A percentile compares a stretch with the other conserved stretches of the same genome.
phyloP scores from a whole-genome alignment of 2,329 filamentous ascomycete species.

The Aspergillus sp. region DNA sequence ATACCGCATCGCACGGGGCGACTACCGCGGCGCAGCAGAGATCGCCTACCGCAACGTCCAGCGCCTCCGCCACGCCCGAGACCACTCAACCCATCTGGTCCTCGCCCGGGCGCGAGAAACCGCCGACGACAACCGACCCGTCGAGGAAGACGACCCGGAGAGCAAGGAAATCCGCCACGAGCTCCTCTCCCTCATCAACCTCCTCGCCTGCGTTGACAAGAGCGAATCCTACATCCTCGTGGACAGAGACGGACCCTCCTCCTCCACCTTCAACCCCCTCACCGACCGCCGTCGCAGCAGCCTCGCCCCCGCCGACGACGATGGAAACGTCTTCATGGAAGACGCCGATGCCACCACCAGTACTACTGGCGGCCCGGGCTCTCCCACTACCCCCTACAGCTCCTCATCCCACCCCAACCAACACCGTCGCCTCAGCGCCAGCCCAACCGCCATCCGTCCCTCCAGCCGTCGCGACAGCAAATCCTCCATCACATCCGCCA shows the following conservation, averaged over 20 bases:
- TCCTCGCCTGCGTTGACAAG: slow-evolving; percentile 78
- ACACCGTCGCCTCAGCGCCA: slow-evolving; percentile 25
- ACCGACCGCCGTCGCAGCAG: slow-evolving; percentile 48
- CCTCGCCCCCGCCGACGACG: slow-evolving; percentile 37
- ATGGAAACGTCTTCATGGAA: slow-evolving; percentile 43
- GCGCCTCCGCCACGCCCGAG: slow-evolving; percentile 46
- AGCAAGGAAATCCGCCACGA: slow-evolving; percentile 63
- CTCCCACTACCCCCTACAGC: slow-evolving; percentile 20
- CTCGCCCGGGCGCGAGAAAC: slow-evolving; percentile 40
- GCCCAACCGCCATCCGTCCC: slow-evolving; percentile 24
- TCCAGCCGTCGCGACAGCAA: slow-evolving; percentile 24
- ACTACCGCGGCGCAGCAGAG: slow-evolving; percentile 77
- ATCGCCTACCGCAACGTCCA: slow-evolving; percentile 59
- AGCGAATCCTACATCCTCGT: slow-evolving; percentile 75
- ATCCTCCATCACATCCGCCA: slow-evolving; percentile 19
- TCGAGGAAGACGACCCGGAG: slow-evolving; percentile 47
- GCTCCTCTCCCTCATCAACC: slow-evolving; percentile 90
- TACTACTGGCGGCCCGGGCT: slow-evolving; percentile 9
- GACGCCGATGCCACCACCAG: slow-evolving; percentile 26
- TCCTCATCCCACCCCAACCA: not conserved
- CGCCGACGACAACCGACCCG: slow-evolving; percentile 28
- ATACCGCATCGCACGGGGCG: slow-evolving; percentile 79
- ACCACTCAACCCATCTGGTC: slow-evolving; percentile 37
- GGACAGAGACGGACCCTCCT: slow-evolving; percentile 33
- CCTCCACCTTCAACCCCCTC: slow-evolving; percentile 10